phyloP scores from a whole-genome alignment of 2,329 filamentous ascomycete species.

The Geosmithia flava region DNA sequence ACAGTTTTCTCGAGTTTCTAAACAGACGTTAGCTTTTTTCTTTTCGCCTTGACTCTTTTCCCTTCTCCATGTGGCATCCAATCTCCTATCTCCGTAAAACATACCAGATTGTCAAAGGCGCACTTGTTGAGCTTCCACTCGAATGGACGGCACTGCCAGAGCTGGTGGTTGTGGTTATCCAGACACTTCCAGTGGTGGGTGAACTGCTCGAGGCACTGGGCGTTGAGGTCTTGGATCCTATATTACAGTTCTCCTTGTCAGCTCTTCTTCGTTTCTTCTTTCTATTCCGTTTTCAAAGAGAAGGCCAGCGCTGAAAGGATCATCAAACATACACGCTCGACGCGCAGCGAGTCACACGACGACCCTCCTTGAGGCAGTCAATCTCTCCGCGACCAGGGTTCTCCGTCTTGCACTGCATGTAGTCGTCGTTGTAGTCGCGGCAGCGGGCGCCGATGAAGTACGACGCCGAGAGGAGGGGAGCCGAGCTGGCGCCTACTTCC shows the following conservation, averaged over 20 bases:
- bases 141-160: constrained; percentile 84
- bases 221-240: constrained; percentile 91
- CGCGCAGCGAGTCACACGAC: constrained; percentile 92
- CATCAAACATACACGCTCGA: constrained; percentile 73
- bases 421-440: constrained; percentile 95
- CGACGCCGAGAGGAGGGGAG: constrained; percentile 78
- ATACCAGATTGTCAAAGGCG: constrained; percentile 88
- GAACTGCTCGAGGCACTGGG: constrained; percentile 84
- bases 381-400: constrained; percentile 82
- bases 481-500: constrained; percentile 87
- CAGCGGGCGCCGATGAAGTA: constrained; percentile 97
- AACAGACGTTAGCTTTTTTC: not conserved
- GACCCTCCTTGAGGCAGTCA: constrained; percentile 90
- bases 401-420: constrained; percentile 99
- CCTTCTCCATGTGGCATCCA: too few relatives aligned
- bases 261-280: not conserved
- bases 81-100: constrained; percentile 20
- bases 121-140: constrained; percentile 92
- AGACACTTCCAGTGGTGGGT: constrained; percentile 89
- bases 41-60: not conserved
- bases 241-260: constrained; percentile 1
- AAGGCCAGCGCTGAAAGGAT: not conserved
- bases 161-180: constrained; percentile 93
- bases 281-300: not conserved
- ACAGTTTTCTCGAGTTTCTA: constrained; percentile 75